Percentiles rank a stretch among this genome's conserved stretches.
Conservation (phyloP, 2,329 filamentous ascomycete genomes). For the Neonectria faginata region DNA sequence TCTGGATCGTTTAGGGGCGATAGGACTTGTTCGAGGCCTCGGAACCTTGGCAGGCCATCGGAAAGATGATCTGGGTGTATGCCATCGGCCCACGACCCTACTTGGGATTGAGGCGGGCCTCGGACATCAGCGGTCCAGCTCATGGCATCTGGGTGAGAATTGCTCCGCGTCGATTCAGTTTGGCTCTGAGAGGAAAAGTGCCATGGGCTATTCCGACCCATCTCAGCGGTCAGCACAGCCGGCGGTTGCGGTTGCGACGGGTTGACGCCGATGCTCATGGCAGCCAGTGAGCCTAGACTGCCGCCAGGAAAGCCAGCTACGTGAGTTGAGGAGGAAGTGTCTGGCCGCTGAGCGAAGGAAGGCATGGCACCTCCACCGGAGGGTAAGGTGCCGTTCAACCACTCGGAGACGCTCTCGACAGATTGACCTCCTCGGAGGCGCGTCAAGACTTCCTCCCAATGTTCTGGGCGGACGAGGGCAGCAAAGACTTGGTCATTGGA, state of each 20-base stretch:
- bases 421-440: conserved; percentile 66
- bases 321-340: conserved; percentile 36
- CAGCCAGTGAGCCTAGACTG: conserved; percentile 44
- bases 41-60: conserved; percentile 51
- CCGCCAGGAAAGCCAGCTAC: conserved; percentile 47
- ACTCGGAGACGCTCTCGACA: conserved; percentile 67
- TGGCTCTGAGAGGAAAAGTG: conserved; percentile 61
- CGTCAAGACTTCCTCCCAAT: conserved; percentile 66
- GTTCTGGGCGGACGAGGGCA: conserved; percentile 63
- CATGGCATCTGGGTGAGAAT: conserved; percentile 60
- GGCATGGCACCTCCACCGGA: conserved; percentile 48
- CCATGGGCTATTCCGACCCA: conserved; percentile 62
- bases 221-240: conserved; percentile 52
- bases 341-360: conserved; percentile 40
- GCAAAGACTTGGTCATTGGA: conserved; percentile 67
- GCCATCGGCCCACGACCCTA: conserved; percentile 64
- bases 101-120: conserved; percentile 57
- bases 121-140: conserved; percentile 58
- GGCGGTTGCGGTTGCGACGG: conserved; percentile 50
- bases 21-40: conserved; percentile 61
- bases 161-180: conserved; percentile 58
- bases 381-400: conserved; percentile 55
- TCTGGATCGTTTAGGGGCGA: conserved; percentile 59
- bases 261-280: conserved; percentile 48
- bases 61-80: conserved; percentile 51